phyloP scores from a whole-genome alignment of 1,284 basidiomycete genomes.

The Boletus calvinii region DNA sequence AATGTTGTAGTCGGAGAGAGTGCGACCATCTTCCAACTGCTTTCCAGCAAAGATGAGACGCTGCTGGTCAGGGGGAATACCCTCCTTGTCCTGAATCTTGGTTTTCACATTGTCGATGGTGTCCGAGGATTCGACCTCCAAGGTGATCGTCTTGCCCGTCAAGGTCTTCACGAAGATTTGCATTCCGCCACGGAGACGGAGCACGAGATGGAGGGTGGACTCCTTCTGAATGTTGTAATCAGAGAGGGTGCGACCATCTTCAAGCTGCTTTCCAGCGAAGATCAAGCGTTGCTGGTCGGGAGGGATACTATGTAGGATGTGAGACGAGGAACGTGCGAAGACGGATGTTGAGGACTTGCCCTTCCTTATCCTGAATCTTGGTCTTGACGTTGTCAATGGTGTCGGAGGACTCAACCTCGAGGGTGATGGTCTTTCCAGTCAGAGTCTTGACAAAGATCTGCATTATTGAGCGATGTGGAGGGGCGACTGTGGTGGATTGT shows the following conservation, averaged over 20 bases:
- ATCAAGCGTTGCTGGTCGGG: slow-evolving; percentile 85
- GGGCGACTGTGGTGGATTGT: slow-evolving; percentile 44
- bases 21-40: slow-evolving; percentile 83
- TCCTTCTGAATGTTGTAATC: slow-evolving; percentile 84
- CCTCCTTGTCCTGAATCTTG: slow-evolving; percentile 84
- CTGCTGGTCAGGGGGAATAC: slow-evolving; percentile 79
- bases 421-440: slow-evolving; percentile 92
- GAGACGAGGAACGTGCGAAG: not conserved
- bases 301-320: slow-evolving; percentile 50
- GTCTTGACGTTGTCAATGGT: slow-evolving; percentile 88
- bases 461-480: slow-evolving; percentile 45
- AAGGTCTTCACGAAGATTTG: slow-evolving; percentile 88
- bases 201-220: slow-evolving; percentile 79
- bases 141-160: slow-evolving; percentile 94
- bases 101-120: slow-evolving; percentile 88
- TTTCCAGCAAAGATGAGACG: slow-evolving; percentile 85
- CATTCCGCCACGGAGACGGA: slow-evolving; percentile 88
- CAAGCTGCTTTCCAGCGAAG: slow-evolving; percentile 87
- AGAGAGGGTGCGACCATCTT: slow-evolving; percentile 78
- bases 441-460: slow-evolving; percentile 86
- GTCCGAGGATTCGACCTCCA: slow-evolving; percentile 89
- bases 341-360: slow-evolving; percentile 55
- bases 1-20: slow-evolving; percentile 78
- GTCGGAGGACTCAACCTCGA: slow-evolving; percentile 89
- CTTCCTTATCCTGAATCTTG: slow-evolving; percentile 84